Evolutionary conservation across 2,329 filamentous ascomycete genomes (phyloP), one percentile per base, ranked within the genome.

Genomic region (Aspergillus ochraceus): DNA sequence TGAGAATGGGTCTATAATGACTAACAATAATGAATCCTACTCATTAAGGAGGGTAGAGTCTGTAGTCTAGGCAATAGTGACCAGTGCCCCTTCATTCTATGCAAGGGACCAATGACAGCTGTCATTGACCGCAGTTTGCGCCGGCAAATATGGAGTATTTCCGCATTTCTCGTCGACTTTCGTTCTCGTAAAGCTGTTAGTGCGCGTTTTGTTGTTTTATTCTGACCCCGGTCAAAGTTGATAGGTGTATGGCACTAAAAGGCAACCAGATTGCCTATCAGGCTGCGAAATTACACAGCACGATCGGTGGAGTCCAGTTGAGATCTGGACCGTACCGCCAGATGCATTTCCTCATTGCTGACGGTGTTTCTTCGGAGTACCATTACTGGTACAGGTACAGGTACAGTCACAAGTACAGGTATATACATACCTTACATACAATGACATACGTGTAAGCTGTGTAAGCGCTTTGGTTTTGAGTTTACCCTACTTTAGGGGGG

Each of bases 41-140:
- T 14, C 0, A 36, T 3, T 11, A 1, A 36, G 32, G 32, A 36
- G 11, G 4, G 32, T 36, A 11, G 32, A 36, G 10, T 14, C 12
- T 36, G 14, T 11, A 36, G 12, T 36, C 36, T n/a, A 42, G 36
- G 36, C 14, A 42, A 42, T 42, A 42, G 36, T 42, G 36, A 17
- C 36, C 17, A n/a, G 36, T n/a, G 17, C 36, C 36, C 32, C 17
- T 42, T 8, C 17, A n/a, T 42, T 42, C 17, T n/a, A 42, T 42
- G 36, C 51, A 56, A 61, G 57, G 55, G 20, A 30, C 24, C 32
- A n/a, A 54, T 59, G 60, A 61, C 60, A 61, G 57, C 60, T 59
- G 60, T 61, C 60, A 59, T 55, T 29, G 54, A 55, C 36, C 45
- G 11, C 45, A 24, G 22, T 47, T 47, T 10, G 17, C 36, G 36